These are phyloP conservation scores for Epichloe gansuensis DNA, from an alignment of 2,329 filamentous ascomycete species.

Conservation along the genomic window DNA sequence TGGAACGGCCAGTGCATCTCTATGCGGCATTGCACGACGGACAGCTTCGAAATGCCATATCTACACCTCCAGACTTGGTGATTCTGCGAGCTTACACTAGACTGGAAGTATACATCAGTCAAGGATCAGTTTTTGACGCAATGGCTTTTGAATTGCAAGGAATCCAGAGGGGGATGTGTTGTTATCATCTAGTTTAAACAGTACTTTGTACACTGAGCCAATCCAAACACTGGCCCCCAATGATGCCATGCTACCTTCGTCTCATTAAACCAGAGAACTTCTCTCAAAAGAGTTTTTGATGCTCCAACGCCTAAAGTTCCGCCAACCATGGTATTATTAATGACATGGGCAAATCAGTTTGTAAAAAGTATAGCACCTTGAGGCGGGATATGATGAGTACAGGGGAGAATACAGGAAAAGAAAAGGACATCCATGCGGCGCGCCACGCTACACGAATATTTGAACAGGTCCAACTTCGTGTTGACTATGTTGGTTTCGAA, in stretches of 20 bases:
- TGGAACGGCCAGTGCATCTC: no score
- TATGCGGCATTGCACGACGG: no score
- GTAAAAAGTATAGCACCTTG: conserved; percentile 22
- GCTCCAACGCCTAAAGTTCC: conserved; percentile 37
- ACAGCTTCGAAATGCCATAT: no score
- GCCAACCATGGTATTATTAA: conserved; percentile 35
- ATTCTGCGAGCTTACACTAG: neutral
- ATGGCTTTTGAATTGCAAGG: neutral
- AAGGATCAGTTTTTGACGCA: neutral
- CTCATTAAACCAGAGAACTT: conserved; percentile 30
- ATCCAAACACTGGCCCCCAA: conserved; percentile 28
- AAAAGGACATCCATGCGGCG: conserved; percentile 20
- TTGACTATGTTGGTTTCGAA: neutral
- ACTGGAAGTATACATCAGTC: neutral
- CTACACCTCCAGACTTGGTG: no score
- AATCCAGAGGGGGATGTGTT: conserved; percentile 40
- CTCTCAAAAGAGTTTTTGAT: conserved; percentile 33
- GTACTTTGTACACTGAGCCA: conserved; percentile 16
- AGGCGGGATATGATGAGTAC: conserved; percentile 42
- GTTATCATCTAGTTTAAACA: conserved; percentile 37
- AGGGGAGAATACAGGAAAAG: conserved; percentile 28
- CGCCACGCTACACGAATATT: conserved; percentile 22
- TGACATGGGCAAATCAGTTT: conserved; percentile 30
- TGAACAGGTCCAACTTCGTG: conserved; percentile 12
- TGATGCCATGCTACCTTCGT: conserved; percentile 29